Evolutionary conservation across 73 alveolate species (phyloP).

Genomic region (Symbiodinium natans): DNA sequence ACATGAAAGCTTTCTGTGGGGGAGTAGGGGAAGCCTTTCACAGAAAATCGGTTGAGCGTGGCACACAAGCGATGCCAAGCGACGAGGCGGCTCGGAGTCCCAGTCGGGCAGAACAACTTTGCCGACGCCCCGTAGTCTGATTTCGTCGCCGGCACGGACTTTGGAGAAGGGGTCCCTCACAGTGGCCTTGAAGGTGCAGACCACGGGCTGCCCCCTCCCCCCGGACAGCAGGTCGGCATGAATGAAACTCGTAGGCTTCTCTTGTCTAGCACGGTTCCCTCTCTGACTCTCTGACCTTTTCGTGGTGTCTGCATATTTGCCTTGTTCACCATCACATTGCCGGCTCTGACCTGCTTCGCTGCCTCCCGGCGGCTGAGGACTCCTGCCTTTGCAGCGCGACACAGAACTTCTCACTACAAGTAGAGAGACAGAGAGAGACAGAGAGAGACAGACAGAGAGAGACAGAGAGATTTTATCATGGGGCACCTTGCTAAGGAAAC

Average conservation of each 20-base stretch:
- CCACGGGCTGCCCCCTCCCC: not conserved
- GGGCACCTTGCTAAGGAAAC: conserved; percentile 82
- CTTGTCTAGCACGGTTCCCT: not conserved
- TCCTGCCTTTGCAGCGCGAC: conserved; percentile 13
- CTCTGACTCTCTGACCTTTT: not conserved
- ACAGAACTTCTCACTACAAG: not conserved
- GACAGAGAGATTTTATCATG: no score
- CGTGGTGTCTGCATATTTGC: not conserved
- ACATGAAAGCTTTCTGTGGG: not conserved
- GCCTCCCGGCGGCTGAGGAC: conserved; percentile 81
- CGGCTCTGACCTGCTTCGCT: conserved; percentile 32
- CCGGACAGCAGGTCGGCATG: not conserved
- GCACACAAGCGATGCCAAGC: no score
- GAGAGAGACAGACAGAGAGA: not conserved
- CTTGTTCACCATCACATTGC: not conserved
- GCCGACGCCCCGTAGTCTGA: conserved; percentile 22
- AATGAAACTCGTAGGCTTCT: not conserved
- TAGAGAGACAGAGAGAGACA: not conserved
- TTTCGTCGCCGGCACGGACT: not conserved
- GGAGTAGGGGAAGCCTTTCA: not conserved
- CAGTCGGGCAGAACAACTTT: conserved; percentile 25
- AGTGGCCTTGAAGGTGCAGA: not conserved
- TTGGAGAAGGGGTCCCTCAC: conserved; percentile 10
- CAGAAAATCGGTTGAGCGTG: no score
- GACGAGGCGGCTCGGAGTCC: not conserved